These are phyloP conservation scores for Biscutella laevigata DNA, from an alignment of 441 rosid species.

Conservation along the genomic window DNA sequence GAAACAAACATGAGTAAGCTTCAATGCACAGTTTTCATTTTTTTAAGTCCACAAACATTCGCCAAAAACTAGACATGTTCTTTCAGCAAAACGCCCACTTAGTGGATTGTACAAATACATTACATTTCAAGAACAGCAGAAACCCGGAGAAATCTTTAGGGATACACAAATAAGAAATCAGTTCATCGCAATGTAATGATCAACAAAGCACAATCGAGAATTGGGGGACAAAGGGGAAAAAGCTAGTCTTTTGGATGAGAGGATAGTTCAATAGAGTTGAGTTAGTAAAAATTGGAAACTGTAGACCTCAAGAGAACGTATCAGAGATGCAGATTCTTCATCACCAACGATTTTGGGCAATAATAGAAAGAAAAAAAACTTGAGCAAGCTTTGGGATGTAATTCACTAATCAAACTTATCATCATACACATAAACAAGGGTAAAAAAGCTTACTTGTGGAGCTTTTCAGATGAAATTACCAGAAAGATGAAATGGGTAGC, in stretches of 20 bases:
- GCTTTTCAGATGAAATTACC: slow-evolving; percentile 2
- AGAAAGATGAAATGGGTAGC: slow-evolving; percentile 28
- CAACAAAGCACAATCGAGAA: slow-evolving; percentile 1
- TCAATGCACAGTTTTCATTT: not conserved
- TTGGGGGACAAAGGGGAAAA: not conserved
- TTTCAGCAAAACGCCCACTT: too few relatives aligned
- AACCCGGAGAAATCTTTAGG: not conserved
- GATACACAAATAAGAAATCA: not conserved
- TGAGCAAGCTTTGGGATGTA: slow-evolving; percentile 5
- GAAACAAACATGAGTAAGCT: slow-evolving; percentile 2
- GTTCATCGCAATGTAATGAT: not conserved
- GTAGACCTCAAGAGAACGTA: not conserved
- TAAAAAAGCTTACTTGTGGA: not conserved
- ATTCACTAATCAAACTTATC: slow-evolving; percentile 11
- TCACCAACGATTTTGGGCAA: not conserved
- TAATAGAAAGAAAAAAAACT: slow-evolving; percentile 4
- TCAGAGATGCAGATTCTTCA: slow-evolving; percentile 1
- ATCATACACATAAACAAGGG: not conserved
- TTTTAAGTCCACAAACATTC: not conserved
- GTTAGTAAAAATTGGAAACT: slow-evolving; percentile 4
- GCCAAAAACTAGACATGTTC: slow-evolving; percentile 3
- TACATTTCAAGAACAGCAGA: not conserved
- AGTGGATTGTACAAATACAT: too few relatives aligned
- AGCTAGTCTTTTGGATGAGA: not conserved
- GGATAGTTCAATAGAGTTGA: not conserved